phyloP scores from a whole-genome alignment of 1,284 basidiomycete species.

The Porogramme epimiltina region DNA sequence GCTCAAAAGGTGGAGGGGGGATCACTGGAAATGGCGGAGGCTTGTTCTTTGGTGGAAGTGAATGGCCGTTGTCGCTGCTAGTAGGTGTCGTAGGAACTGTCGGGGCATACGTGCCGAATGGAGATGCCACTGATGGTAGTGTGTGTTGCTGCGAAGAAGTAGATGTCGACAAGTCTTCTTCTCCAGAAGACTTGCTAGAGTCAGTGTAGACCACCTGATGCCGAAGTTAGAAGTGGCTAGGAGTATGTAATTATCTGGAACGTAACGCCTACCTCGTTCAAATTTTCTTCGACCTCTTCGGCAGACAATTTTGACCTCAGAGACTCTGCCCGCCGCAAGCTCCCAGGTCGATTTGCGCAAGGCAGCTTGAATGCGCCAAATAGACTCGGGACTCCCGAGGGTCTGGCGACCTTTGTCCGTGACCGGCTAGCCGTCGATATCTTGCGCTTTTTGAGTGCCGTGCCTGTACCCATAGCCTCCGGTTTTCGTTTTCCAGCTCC shows the following conservation, averaged over 20 bases:
- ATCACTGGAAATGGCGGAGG: not conserved
- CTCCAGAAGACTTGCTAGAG: too few relatives aligned
- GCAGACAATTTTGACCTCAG: conserved; percentile 12
- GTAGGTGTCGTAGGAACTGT: conserved; percentile 26
- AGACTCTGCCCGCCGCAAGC: conserved; percentile 24
- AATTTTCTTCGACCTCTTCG: not conserved
- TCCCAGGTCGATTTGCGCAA: conserved; percentile 21
- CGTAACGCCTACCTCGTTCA: conserved; percentile 2
- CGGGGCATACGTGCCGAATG: conserved; percentile 7
- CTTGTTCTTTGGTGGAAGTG: not conserved
- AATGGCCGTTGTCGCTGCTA: not conserved
- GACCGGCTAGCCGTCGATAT: too few relatives aligned
- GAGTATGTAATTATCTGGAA: too few relatives aligned
- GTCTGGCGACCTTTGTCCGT: too few relatives aligned
- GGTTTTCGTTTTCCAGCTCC: too few relatives aligned
- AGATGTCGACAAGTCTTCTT: not conserved
- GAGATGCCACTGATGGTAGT: not conserved
- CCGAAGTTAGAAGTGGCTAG: too few relatives aligned
- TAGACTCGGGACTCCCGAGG: not conserved
- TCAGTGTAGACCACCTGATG: too few relatives aligned
- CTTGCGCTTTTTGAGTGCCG: too few relatives aligned
- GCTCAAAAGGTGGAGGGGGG: conserved; percentile 42
- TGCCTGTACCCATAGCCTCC: too few relatives aligned
- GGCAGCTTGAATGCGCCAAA: conserved; percentile 15
- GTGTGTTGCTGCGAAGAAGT: not conserved